Percentiles rank a stretch among this genome's conserved stretches.
Conservation (phyloP, 768 basidiomycete species). For the Lactifluus subvellereus region DNA sequence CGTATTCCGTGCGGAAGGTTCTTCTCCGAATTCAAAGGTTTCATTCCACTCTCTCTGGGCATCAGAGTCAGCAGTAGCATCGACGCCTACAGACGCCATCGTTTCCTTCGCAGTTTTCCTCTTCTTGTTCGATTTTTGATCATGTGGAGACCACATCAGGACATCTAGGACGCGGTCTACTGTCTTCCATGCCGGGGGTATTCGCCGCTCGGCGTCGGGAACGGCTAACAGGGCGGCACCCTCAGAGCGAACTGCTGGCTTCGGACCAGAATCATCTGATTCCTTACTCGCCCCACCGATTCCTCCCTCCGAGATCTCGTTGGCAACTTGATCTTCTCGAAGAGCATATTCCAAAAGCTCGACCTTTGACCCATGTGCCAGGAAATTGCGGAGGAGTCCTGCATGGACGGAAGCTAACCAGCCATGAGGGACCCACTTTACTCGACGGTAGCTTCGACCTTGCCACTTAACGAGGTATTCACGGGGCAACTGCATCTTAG, state of each 20-base stretch:
- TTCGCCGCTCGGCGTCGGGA: conserved; percentile 64
- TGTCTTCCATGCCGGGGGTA: conserved; percentile 80
- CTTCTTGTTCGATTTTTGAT: conserved; percentile 27
- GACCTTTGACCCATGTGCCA: conserved; percentile 61
- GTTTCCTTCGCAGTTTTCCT: conserved; percentile 26
- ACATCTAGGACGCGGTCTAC: conserved; percentile 90
- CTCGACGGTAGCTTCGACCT: conserved; percentile 68
- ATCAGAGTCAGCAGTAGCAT: conserved; percentile 31
- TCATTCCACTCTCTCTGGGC: conserved; percentile 29
- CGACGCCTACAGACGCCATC: conserved; percentile 29
- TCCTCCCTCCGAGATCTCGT: conserved; percentile 34
- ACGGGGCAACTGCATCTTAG: conserved; percentile 63
- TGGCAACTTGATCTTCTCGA: conserved; percentile 30
- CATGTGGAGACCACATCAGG: conserved; percentile 50
- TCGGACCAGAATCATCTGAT: conserved; percentile 13
- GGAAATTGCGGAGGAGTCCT: conserved; percentile 72
- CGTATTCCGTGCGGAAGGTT: conserved; percentile 49
- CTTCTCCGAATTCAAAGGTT: conserved; percentile 54
- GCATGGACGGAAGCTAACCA: conserved; percentile 71
- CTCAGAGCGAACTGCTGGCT: conserved; percentile 21
- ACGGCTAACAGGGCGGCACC: conserved; percentile 36
- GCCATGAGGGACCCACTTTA: conserved; percentile 89
- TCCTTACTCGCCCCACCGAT: conserved; percentile 32
- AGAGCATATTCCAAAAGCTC: conserved; percentile 50
- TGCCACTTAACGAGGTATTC: conserved; percentile 94